These are phyloP conservation scores for Acmispon strigosus DNA, from an alignment of 306 rosid species.

Conservation along the genomic window DNA sequence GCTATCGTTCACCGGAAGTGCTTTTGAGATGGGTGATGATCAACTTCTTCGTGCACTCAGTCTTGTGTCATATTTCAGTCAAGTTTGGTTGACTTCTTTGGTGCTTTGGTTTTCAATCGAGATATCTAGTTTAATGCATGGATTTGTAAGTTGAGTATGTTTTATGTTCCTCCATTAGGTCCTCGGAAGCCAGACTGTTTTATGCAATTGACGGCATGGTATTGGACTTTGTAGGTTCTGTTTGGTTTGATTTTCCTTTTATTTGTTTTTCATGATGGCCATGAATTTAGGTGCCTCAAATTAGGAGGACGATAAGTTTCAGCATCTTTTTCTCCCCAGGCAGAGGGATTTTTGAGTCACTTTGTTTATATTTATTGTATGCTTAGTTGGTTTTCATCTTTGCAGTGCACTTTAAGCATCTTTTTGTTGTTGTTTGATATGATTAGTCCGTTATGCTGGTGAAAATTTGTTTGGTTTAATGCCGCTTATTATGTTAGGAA, in stretches of 20 bases:
- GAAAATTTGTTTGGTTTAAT: neutral
- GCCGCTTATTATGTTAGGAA: neutral
- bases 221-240: constrained; percentile 33
- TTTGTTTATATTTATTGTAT: constrained; percentile 37
- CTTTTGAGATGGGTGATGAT: constrained; percentile 32
- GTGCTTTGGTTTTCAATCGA: constrained; percentile 35
- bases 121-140: constrained; percentile 42
- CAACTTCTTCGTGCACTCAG: constrained; percentile 22
- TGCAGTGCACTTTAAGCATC: constrained; percentile 13
- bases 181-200: constrained; percentile 41
- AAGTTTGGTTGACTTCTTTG: constrained; percentile 44
- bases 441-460: neutral
- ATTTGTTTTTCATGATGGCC: constrained; percentile 28
- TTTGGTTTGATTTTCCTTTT: constrained; percentile 31
- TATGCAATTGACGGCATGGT: constrained; percentile 36
- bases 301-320: constrained; percentile 28
- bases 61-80: constrained; percentile 36
- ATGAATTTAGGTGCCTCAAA: constrained; percentile 39
- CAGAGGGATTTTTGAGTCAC: constrained; percentile 40
- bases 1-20: constrained; percentile 73
- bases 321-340: constrained; percentile 21
- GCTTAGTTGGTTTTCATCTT: constrained; percentile 28
- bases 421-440: neutral
- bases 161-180: constrained; percentile 32
- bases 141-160: constrained; percentile 41